Base-by-base conservation (phyloP, 495 filamentous ascomycete genomes). In the Penicillium antarcticum region DNA sequence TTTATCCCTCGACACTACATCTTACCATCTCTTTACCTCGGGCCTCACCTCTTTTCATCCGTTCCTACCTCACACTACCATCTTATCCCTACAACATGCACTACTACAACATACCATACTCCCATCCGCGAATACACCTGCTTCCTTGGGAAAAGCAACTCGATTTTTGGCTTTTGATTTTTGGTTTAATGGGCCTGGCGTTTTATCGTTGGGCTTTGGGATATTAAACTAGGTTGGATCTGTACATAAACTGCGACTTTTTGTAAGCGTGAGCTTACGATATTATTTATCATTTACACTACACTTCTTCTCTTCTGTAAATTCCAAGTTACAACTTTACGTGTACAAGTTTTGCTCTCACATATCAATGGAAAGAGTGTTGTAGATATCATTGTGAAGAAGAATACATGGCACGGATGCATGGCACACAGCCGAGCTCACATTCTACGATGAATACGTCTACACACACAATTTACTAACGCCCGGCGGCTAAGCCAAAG, bases 121-220 rank as follows among this genome's bases (percentile, higher is more conserved):
- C 26, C 4, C 17, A 37, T 21, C 12, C 14, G 4, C 5, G 13
- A 35, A 36, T 35, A 6, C 29, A 35, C 18, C 2, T 9, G 12
- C 4, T 10, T 33, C 2, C 47, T 32, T n/a, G 31, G 31, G 23
- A 38, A 51, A 51, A 51, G 32, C 48, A 44, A 53, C 36, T 51
- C 40, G 42, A 39, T 26, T 47, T 26, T 40, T 52, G 19, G 23
- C 34, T 42, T 48, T 32, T n/a, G n/a, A 23, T 23, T 23, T 23
- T 23, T 23, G 21, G 5, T 5, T 23, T 23, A 34, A 33, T n/a
- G 19, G 42, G 50, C 50, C 26, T 35, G 36, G 50, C 42, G 50
- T 32, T 53, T 16, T 37, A 46, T 56, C 43, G 38, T 48, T 32
- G 46, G 38, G 40, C 42, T 29, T 19, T 21, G 1, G 37, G 47